These are phyloP conservation scores for Trichodelitschia bisporula DNA, from an alignment of 495 filamentous ascomycete species.

Conservation along the genomic window DNA sequence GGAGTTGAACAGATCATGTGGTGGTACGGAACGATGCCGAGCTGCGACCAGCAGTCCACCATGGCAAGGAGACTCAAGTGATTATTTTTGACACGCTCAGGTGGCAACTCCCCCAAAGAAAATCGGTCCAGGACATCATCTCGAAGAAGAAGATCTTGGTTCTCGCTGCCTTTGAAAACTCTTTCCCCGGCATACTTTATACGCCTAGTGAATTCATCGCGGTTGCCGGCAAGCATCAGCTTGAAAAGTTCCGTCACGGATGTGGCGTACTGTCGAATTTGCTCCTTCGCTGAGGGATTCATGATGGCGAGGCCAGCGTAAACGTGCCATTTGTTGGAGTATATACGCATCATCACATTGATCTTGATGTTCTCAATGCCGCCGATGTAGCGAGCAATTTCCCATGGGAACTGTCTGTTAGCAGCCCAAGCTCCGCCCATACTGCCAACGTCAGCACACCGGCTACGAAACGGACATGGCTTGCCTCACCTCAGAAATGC, in stretches of 20 bases:
- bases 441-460: slow-evolving; percentile 14
- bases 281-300: slow-evolving; percentile 71
- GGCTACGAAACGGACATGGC: background rate
- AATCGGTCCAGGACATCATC: slow-evolving; percentile 77
- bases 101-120: slow-evolving; percentile 41
- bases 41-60: slow-evolving; percentile 90
- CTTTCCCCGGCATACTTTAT: slow-evolving; percentile 54
- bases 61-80: slow-evolving; percentile 89
- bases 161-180: slow-evolving; percentile 41
- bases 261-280: slow-evolving; percentile 81
- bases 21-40: slow-evolving; percentile 87
- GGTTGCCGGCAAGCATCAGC: slow-evolving; percentile 71
- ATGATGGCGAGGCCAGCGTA: slow-evolving; percentile 94
- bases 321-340: slow-evolving; percentile 96
- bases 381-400: slow-evolving; percentile 71
- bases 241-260: slow-evolving; percentile 90
- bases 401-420: slow-evolving; percentile 88
- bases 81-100: slow-evolving; percentile 56
- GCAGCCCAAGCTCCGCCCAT: slow-evolving; percentile 96
- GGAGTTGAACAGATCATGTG: slow-evolving; percentile 99
- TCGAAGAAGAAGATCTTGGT: slow-evolving; percentile 40
- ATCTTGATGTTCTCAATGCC: slow-evolving; percentile 99
- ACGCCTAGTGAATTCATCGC: slow-evolving; percentile 52
- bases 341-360: slow-evolving; percentile 90
- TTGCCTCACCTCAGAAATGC: slow-evolving; percentile 41